phyloP scores from a whole-genome alignment of 768 basidiomycete genomes.

The Phlegmacium glaucopus region DNA sequence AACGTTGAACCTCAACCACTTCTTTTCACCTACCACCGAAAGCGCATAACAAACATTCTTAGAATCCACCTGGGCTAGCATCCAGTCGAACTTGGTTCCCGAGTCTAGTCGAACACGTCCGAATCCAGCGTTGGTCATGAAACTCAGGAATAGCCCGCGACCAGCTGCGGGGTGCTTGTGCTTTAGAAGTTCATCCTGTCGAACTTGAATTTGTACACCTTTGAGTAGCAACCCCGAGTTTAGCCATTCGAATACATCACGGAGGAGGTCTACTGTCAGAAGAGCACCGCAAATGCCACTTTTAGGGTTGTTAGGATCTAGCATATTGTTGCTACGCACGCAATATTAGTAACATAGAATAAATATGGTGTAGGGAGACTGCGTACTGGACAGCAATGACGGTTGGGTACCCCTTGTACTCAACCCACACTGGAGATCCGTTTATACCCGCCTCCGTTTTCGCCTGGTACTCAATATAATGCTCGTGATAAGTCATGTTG shows the following conservation, averaged over 20 bases:
- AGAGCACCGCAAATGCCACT: conserved; percentile 2
- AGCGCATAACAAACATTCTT: conserved; percentile 1
- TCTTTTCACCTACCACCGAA: background rate
- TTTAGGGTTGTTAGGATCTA: background rate
- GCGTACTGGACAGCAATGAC: conserved; percentile 11
- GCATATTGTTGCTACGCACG: background rate
- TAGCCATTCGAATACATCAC: conserved; percentile 7
- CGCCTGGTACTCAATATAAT: conserved; percentile 4
- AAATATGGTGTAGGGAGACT: background rate
- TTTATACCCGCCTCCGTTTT: conserved; percentile 3
- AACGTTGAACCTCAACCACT: conserved; percentile 7
- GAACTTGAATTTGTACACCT: conserved; percentile 9
- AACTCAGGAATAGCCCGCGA: conserved; percentile 9
- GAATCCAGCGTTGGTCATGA: conserved; percentile 4
- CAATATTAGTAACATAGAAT: background rate
- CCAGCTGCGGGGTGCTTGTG: background rate
- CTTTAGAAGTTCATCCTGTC: background rate
- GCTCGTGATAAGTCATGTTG: background rate
- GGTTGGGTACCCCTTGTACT: conserved; percentile 2
- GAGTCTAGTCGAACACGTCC: conserved; percentile 9
- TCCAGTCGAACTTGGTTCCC: conserved; percentile 9
- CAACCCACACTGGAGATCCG: conserved; percentile 9
- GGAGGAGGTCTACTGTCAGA: conserved; percentile 6
- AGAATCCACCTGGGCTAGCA: conserved; percentile 8
- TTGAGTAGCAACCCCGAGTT: conserved; percentile 1